Evolutionary conservation across 1,284 basidiomycete genomes (phyloP).

Genomic region (Mycosarcoma mackinlayi): DNA sequence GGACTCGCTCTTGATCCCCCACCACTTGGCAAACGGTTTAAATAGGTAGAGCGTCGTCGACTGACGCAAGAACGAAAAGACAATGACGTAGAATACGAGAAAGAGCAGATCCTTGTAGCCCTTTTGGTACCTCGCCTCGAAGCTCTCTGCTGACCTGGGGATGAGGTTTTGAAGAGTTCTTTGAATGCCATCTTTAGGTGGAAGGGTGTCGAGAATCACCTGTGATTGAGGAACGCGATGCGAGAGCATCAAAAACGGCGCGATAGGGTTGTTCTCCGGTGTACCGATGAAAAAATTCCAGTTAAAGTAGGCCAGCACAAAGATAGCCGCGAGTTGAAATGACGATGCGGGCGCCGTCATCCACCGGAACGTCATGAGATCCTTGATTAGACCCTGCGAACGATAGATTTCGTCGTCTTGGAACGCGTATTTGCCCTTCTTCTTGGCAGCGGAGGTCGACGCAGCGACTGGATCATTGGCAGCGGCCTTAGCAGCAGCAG

Average conservation of each 20-base stretch:
- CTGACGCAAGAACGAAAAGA: conserved; percentile 92
- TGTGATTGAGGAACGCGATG: conserved; percentile 72
- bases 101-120: conserved; percentile 78
- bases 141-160: conserved; percentile 35
- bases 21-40: conserved; percentile 75
- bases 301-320: conserved; percentile 78
- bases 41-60: conserved; percentile 78
- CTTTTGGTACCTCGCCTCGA: conserved; percentile 57
- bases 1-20: conserved; percentile 62
- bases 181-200: conserved; percentile 26
- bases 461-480: conserved; percentile 28
- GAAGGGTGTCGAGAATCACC: conserved; percentile 70
- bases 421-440: conserved; percentile 13
- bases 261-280: conserved; percentile 79
- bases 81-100: conserved; percentile 85
- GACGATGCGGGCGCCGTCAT: conserved; percentile 60
- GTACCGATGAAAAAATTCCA: conserved; percentile 74
- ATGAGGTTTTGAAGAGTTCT: conserved; percentile 30
- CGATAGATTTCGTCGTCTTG: conserved; percentile 46
- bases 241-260: conserved; percentile 80
- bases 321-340: conserved; percentile 75
- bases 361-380: conserved; percentile 58
- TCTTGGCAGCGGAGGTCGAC: conserved; percentile 12
- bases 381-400: conserved; percentile 45
- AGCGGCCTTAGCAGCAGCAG: conserved; percentile 10